Evolutionary conservation across 768 basidiomycete species (phyloP), one percentile per base, ranked within the genome.

Genomic region (Suillus alpinus): DNA sequence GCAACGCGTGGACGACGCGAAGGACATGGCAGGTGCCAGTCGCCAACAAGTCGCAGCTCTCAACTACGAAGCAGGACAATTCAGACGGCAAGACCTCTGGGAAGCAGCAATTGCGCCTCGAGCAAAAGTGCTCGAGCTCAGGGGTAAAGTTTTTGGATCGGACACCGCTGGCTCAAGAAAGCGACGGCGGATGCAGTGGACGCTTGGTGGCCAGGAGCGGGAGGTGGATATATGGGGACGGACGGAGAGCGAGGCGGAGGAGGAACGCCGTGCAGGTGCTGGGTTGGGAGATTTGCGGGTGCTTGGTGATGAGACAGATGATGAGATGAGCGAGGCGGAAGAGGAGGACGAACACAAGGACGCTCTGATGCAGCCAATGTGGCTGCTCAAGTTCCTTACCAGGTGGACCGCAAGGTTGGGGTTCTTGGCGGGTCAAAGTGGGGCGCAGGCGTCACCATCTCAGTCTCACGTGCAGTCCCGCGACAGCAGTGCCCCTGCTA

Each of bases 231-330:
- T 76, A 43, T 67, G 85, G 44, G 91, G 91, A 18, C 77, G 89
- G 50, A 92, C 88, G 58, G 88, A 89, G 74, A 85, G 83, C 63
- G 91, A 93, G 73, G 89, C 80, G 23, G 88, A 87, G 67, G 90
- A 92, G 66, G 91, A 92, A 70, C 75, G 73, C 37, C 74, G 65
- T 56, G 75, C 69, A 26, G 65, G 65, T 29, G 62, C 63, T 6
- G 67, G 66, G 31, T 51, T 67, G n/a, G 65, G 60, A 12, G 63
- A 63, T 41, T 39, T 55, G 14, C 53, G 53, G 23, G 43, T 66
- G 14, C 66, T 66, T 23, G 75, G 72, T 5, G 73, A 75, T 36
- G 75, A 68, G 13, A 66, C 64, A 8, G 72, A 73, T 46, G 58
- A 49, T 18, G 67, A 57, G 6, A 67, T 67, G 18, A 69, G 69